phyloP scores from a whole-genome alignment of 2,329 filamentous ascomycete species.

The Orbilia blumenaviensis region DNA sequence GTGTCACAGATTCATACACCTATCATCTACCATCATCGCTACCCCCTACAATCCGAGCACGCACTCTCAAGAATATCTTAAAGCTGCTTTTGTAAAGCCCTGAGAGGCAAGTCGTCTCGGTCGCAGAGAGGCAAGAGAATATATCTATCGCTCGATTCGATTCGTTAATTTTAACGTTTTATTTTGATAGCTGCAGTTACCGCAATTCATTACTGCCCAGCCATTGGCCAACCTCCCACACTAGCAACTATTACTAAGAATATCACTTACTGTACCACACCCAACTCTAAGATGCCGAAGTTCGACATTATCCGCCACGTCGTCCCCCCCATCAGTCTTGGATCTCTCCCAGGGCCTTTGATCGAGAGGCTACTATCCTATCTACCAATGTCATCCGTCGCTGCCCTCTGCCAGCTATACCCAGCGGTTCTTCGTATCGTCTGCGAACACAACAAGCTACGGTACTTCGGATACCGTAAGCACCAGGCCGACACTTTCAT shows the following conservation, averaged over 20 bases:
- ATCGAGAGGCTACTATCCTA: slow-evolving; percentile 23
- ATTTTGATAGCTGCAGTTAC: no score
- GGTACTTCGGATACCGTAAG: slow-evolving; percentile 42
- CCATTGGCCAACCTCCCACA: no score
- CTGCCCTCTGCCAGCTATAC: slow-evolving; percentile 10
- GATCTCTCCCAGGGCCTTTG: slow-evolving; percentile 10
- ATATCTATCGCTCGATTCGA: no score
- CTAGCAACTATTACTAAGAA: not conserved
- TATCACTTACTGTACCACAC: not conserved
- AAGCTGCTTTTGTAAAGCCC: not conserved
- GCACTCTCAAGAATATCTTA: not conserved
- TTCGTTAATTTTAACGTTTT: no score
- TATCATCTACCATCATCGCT: not conserved
- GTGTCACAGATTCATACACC: no score
- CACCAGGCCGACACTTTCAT: slow-evolving; percentile 15
- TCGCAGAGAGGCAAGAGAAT: no score
- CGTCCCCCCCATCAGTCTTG: not conserved
- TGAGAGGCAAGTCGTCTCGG: not conserved
- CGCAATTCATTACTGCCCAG: no score
- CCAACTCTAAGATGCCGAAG: slow-evolving; percentile 14
- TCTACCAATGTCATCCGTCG: slow-evolving; percentile 22
- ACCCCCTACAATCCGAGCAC: not conserved
- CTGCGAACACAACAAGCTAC: slow-evolving; percentile 17
- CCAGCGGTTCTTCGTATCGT: not conserved
- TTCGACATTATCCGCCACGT: slow-evolving; percentile 22